Evolutionary conservation across 768 basidiomycete species (phyloP).

Genomic region (Phaeolepiota aurea): DNA sequence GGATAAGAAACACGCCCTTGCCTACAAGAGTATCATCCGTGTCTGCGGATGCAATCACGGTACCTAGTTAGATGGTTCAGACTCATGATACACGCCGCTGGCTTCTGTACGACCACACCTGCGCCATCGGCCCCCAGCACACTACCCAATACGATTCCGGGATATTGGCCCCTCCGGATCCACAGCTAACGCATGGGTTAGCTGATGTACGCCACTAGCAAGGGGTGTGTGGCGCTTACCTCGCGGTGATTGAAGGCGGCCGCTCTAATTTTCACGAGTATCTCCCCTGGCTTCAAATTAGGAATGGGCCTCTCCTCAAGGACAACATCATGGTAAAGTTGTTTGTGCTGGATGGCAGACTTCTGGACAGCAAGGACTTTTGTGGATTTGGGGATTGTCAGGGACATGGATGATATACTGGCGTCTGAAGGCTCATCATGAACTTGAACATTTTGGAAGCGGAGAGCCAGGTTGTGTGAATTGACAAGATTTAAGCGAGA

Average conservation of each 20-base stretch:
- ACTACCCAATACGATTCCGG: slow-evolving; percentile 47
- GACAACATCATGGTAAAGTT: slow-evolving; percentile 48
- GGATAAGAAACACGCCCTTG: slow-evolving; percentile 67
- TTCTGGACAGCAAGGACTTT: slow-evolving; percentile 41
- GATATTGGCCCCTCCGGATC: slow-evolving; percentile 65
- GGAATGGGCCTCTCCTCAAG: slow-evolving; percentile 44
- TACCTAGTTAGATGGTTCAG: slow-evolving; percentile 34
- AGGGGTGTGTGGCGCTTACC: slow-evolving; percentile 25
- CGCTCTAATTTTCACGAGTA: slow-evolving; percentile 61
- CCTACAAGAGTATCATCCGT: slow-evolving; percentile 46
- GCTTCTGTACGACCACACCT: slow-evolving; percentile 31
- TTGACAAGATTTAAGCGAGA: background rate
- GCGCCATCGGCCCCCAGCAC: slow-evolving; percentile 70
- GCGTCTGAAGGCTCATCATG: no score
- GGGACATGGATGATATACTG: no score
- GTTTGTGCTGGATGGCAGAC: slow-evolving; percentile 25
- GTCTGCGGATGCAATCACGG: slow-evolving; percentile 50
- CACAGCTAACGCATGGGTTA: no score
- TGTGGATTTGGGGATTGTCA: slow-evolving; percentile 31
- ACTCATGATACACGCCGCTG: background rate
- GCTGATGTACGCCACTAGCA: no score
- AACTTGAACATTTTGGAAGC: no score
- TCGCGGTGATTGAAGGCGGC: slow-evolving; percentile 76
- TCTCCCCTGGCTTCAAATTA: slow-evolving; percentile 41
- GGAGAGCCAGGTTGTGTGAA: background rate